These are phyloP conservation scores for Gentiana macrophylla DNA, from an alignment of 257 asterid genomes.

Conservation along the genomic window DNA sequence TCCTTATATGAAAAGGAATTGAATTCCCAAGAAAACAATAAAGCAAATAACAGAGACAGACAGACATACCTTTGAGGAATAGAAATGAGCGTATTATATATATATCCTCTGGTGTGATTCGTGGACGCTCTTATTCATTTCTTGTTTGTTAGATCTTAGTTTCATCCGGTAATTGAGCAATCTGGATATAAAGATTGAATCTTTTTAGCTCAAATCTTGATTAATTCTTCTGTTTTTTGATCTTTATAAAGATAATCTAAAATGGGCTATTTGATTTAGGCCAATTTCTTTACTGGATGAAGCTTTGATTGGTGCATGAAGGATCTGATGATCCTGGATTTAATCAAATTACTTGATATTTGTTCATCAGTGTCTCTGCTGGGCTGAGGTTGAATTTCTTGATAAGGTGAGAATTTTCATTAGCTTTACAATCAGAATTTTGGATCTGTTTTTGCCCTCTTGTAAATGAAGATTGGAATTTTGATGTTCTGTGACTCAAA, in stretches of 20 bases:
- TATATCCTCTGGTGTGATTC: slow-evolving; percentile 40
- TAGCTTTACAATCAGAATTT: slow-evolving; percentile 9
- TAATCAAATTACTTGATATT: slow-evolving; percentile 32
- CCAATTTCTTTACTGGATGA: slow-evolving; percentile 34
- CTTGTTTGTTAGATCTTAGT: slow-evolving; percentile 56
- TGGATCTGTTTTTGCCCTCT: slow-evolving; percentile 36
- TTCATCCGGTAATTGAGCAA: slow-evolving; percentile 20
- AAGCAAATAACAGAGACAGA: slow-evolving; percentile 27
- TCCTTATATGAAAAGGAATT: no score
- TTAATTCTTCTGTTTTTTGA: slow-evolving; percentile 9
- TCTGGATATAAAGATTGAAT: slow-evolving; percentile 14
- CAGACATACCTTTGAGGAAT: slow-evolving; percentile 24
- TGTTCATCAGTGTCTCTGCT: slow-evolving; percentile 46
- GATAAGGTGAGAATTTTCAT: slow-evolving; percentile 40
- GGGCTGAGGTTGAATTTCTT: slow-evolving; percentile 53
- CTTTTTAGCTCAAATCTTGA: background rate
- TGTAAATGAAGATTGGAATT: slow-evolving; percentile 8
- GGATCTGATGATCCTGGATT: slow-evolving; percentile 58
- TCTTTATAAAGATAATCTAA: background rate
- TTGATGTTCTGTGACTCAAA: slow-evolving; percentile 13
- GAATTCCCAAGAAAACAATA: slow-evolving; percentile 25
- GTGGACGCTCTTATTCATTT: slow-evolving; percentile 27
- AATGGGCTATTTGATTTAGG: slow-evolving; percentile 35
- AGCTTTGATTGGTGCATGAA: slow-evolving; percentile 45
- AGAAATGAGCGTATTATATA: slow-evolving; percentile 34